Percentiles rank a stretch among this genome's conserved stretches.
phyloP scores from a whole-genome alignment of 306 rosid genomes.

The Lathyrus oleraceus region DNA sequence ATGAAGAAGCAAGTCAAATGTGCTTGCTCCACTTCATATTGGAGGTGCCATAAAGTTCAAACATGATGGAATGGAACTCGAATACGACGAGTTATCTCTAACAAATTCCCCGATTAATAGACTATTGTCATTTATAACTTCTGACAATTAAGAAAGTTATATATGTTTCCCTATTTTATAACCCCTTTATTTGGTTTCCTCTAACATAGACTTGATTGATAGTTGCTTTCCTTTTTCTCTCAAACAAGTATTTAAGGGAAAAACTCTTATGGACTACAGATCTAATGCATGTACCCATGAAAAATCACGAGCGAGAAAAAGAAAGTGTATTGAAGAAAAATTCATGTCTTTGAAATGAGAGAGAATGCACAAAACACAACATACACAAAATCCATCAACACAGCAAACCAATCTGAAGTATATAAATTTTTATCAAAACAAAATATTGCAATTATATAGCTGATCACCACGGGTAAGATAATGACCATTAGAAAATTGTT shows the following conservation, averaged over 20 bases:
- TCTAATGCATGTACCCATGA: not conserved
- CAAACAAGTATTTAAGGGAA: not conserved
- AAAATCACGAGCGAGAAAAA: conserved; percentile 4
- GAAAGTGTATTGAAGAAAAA: conserved; percentile 14
- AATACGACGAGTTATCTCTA: not conserved
- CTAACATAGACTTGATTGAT: not conserved
- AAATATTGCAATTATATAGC: not conserved
- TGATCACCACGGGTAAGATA: conserved; percentile 6
- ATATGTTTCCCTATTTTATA: too few species aligned
- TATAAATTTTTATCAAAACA: not conserved
- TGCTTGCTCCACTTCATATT: not conserved
- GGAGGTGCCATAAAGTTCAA: not conserved
- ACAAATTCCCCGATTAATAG: not conserved
- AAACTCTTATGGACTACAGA: not conserved
- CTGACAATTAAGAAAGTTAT: not conserved
- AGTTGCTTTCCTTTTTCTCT: not conserved
- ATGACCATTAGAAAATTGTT: conserved; percentile 3
- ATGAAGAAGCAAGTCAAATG: not conserved
- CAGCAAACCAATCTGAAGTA: conserved; percentile 14
- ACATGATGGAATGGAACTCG: not conserved
- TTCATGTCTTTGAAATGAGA: not conserved
- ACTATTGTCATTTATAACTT: not conserved
- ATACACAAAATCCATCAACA: not conserved
- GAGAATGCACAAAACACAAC: not conserved
- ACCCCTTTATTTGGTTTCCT: not conserved